Base-by-base conservation (phyloP, 2,329 filamentous ascomycete genomes). In the Botryotinia calthae region DNA sequence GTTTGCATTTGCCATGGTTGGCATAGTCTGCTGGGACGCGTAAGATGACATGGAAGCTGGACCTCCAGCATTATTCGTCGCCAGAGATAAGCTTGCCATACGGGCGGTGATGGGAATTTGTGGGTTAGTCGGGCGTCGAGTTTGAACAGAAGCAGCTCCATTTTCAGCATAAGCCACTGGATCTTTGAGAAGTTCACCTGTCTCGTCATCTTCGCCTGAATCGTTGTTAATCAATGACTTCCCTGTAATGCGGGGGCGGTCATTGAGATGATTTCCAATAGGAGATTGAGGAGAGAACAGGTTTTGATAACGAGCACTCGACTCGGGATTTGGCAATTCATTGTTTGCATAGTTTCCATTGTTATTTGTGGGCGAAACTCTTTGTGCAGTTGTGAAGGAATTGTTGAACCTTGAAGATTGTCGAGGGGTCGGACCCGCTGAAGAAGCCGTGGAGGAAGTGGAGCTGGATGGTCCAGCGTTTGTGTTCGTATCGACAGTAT, bases 231-330 rank as follows among this genome's bases (percentile, higher is more conserved):
- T 94, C 68, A 94, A 84, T 4, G 89, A 88, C 81, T 93, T 94
- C 77, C 92, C 90, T 4, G 88, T 87, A 54, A 88, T 85, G 72
- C 88, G 86, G 25, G 85, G 82, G 67, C 86, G 85, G 74, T 90
- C 89, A n/a, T 85, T 84, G n/a, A 91, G 84, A 70, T 91, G 88
- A 79, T 90, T 91, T 59, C 89, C 90, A 71, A 93, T 90, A 1
- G 91, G 91, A 9, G 91, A 93, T 76, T 92, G 91, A 0, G 91
- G 89, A 20, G 90, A 91, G 82, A 93, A 94, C 40, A 93, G 82
- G 74, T 84, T 89, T 76, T 90, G 88, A 76, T 89, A 89, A 73
- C 86, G 84, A 25, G 83, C 81, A 70, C 79, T 86, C 6, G 84
- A 82, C 46, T 90, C 89, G 4, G 87, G 84, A 69, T 87, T 86